A percentile compares a stretch with the other conserved stretches of the same genome.
phyloP scores from a whole-genome alignment of 169 alveolate species.

The Cryptosporidium sp. region DNA sequence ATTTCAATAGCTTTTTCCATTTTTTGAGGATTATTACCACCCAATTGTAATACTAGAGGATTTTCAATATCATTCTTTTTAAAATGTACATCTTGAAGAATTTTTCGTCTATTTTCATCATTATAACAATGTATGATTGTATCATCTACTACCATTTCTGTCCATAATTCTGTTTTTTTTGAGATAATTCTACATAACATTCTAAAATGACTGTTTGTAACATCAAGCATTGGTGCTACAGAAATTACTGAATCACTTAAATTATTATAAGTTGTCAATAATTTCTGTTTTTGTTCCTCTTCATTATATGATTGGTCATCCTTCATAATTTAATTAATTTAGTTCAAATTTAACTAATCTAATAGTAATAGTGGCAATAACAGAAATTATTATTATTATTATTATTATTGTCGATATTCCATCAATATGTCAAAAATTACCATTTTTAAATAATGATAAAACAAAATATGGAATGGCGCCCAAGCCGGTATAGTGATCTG shows the following conservation, averaged over 20 bases:
- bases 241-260: constrained; percentile 81
- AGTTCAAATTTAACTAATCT: neutral
- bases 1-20: constrained; percentile 90
- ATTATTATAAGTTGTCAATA: neutral
- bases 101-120: constrained; percentile 60
- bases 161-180: constrained; percentile 88
- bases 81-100: constrained; percentile 79
- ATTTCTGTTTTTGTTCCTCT: too few species aligned
- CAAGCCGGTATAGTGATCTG: neutral
- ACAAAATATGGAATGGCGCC: neutral
- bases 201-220: constrained; percentile 91
- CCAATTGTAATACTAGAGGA: constrained; percentile 93
- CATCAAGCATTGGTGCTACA: constrained; percentile 97
- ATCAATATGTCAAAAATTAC: neutral
- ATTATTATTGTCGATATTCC: neutral
- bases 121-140: constrained; percentile 84
- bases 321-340: neutral
- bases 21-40: constrained; percentile 92
- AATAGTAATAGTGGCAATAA: too few species aligned
- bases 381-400: too few species aligned
- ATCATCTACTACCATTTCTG: constrained; percentile 93
- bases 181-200: constrained; percentile 89
- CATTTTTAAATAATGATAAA: neutral
- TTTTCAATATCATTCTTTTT: constrained; percentile 80
- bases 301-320: neutral